phyloP scores from a whole-genome alignment of 78 protist genomes.

The Dictyostelium brefeldianum region DNA sequence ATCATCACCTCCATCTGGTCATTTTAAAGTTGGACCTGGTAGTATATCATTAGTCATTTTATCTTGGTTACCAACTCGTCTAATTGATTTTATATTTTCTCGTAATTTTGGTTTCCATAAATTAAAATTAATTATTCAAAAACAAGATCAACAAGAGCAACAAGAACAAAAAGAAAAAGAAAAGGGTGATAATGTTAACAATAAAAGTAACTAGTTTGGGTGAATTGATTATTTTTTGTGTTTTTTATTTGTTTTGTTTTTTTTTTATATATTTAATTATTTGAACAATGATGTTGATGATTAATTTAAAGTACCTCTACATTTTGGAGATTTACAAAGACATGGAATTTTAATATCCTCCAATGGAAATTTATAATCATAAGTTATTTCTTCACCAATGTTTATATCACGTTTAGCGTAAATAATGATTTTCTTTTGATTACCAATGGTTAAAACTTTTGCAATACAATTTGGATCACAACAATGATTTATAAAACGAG shows the following conservation, averaged over 20 bases:
- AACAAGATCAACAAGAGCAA: constrained; percentile 25
- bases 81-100: constrained; percentile 23
- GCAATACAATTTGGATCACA: constrained; percentile 99
- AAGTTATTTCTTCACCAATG: constrained; percentile 97
- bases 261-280: no score
- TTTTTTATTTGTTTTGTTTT: background rate
- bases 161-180: background rate
- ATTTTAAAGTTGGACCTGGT: constrained; percentile 25
- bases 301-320: constrained; percentile 86
- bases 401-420: constrained; percentile 90
- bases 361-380: constrained; percentile 97
- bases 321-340: constrained; percentile 92
- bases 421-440: constrained; percentile 88
- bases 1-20: background rate
- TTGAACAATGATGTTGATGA: background rate
- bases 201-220: background rate
- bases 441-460: constrained; percentile 84
- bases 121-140: constrained; percentile 35
- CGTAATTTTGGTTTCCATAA: constrained; percentile 29
- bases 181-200: constrained; percentile 53
- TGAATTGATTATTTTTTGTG: no score
- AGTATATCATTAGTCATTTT: background rate
- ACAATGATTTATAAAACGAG: constrained; percentile 98
- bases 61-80: background rate
- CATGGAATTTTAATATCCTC: constrained; percentile 97